Base-by-base conservation (phyloP, 2,329 filamentous ascomycete genomes). In the Thielaviopsis populi region DNA sequence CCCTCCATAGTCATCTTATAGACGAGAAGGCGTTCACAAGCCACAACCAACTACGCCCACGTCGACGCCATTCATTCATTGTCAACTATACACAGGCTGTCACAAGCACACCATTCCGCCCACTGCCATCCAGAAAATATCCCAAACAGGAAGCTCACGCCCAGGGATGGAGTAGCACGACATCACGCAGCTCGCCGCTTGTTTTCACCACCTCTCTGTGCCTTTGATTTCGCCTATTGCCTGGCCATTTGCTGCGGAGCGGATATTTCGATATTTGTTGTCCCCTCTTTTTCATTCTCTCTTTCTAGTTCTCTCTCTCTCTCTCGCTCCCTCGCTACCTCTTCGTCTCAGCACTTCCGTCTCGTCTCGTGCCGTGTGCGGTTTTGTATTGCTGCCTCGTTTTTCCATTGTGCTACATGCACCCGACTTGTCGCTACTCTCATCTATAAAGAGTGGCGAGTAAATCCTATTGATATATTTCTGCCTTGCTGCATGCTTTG, bases 181-280 rank as follows among this genome's bases (percentile, higher is more conserved):
- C 53, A 56, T 56, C 53, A 33, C 24, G 53, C 53, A 56, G 53
- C 53, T 37, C 30, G 30, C 30, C 37, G 58, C 37, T 33, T 60
- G 11, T 43, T 27, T 60, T 60, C 17, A 4, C 37, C 19, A 27
- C 58, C 37, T 19, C n/a, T 27, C 22, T 42, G 58, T 60, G 58
- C 37, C 58, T 24, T 41, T 43, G 37, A 60, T 60, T 43, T 60
- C 53, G 53, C 53, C 53, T 56, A 56, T 56, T 56, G 33, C n/a
- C 53, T 56, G 53, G 27, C 15, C 27, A 10, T 19, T 27, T 56
- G 53, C 53, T 56, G 53, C 24, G 15, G 17, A 56, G 13, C 53
- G 27, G 53, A 37, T 56, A 37, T 56, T 19, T 27, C 53, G 53
- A 37, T 37, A 22, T 30, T 37, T 56, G 30, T 37, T 53, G 19